Base-by-base conservation (phyloP, 1,284 basidiomycete genomes). In the Schizophyllum amplum region DNA sequence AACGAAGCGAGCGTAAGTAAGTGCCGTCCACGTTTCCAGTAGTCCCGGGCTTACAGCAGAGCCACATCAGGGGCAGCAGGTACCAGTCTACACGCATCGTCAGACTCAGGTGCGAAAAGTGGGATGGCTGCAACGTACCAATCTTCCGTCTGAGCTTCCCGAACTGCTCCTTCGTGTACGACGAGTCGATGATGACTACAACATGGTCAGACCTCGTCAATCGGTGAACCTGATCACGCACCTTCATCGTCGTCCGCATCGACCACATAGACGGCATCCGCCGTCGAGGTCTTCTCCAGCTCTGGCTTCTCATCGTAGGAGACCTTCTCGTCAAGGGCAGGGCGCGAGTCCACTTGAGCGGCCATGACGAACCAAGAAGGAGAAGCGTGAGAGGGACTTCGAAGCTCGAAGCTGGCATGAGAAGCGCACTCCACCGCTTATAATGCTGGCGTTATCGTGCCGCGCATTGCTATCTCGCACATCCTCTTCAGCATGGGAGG, bases 41-140 rank as follows among this genome's bases (percentile, higher is more conserved):
- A 17, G 5, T 13, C 7, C 2, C 4, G 22, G 23, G 51, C 58
- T 17, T 48, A 59, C 58, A 62, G 53, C 61, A 62, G 22, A 62
- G 27, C 59, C 61, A 62, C 61, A 62, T 62, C 7, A 62, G 55
- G 9, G 61, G 61, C 5, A 62, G 55, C 21, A 62, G 57, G 53
- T 59, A 57, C 17, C 11, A 49, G 48, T 62, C 61, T 42, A 17
- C n/a, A 17, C 33, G 2, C 33, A 17, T 13, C 2, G 33, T 42
- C 11, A 42, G 33, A 42, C 33, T 42, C 17, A 42, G 33, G 11
- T 13, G 33, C 33, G 33, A 2, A 42, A 42, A 42, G 33, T 9
- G 33, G 17, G 4, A 9, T 42, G 33, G 4, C n/a, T n/a, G n/a
- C n/a, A n/a, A 42, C 33, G 33, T 42, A 42, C 33, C 33, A 21